phyloP scores from a whole-genome alignment of 1,284 basidiomycete genomes.

The Ceratobasidium sp. region DNA sequence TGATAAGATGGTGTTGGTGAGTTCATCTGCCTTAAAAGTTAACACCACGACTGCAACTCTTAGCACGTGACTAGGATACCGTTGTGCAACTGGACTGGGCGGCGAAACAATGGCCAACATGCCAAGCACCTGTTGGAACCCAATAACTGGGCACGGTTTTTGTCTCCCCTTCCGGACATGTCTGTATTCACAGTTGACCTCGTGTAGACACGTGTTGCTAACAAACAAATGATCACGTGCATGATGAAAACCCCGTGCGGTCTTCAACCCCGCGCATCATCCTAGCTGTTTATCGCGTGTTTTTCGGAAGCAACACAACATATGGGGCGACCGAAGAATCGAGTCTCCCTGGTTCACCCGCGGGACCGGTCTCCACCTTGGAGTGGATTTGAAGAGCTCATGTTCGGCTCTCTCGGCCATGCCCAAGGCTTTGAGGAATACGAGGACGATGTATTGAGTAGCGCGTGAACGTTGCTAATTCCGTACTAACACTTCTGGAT shows the following conservation, averaged over 20 bases:
- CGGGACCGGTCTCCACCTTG: background rate
- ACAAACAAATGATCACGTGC: background rate
- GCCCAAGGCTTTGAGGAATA: background rate
- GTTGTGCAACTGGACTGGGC: background rate
- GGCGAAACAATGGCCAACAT: background rate
- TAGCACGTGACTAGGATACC: background rate
- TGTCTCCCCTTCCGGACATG: no score
- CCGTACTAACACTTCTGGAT: no score
- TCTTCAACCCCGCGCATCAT: background rate
- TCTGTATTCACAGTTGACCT: no score
- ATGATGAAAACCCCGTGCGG: background rate
- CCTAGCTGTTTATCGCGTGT: no score
- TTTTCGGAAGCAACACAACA: no score
- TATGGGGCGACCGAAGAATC: background rate
- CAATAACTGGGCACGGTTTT: no score
- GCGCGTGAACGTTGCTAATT: no score
- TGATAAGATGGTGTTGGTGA: background rate
- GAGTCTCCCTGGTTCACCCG: background rate
- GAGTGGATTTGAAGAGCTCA: background rate
- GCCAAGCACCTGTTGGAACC: background rate
- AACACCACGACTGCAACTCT: no score
- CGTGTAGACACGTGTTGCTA: background rate
- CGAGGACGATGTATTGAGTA: background rate
- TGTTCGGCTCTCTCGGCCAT: background rate
- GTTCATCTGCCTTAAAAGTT: background rate